Percentiles rank a stretch among this genome's conserved stretches.
Conservation (phyloP, 495 filamentous ascomycete species). For the Podospora pseudocomata region DNA sequence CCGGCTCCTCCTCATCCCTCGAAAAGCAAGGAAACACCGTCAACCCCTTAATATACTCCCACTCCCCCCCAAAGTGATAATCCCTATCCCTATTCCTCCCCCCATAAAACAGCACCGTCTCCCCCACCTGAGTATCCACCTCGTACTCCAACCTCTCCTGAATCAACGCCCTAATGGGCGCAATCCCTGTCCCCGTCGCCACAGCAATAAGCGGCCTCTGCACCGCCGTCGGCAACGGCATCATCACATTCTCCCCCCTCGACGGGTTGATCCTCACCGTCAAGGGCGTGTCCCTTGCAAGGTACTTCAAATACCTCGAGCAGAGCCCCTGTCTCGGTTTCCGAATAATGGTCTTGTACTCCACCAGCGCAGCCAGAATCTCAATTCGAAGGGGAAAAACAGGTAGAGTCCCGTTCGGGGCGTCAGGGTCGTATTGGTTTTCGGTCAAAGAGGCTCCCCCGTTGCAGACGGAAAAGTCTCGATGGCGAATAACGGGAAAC, state of each 20-base stretch:
- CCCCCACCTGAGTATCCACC: slow-evolving; percentile 16
- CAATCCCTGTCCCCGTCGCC: slow-evolving; percentile 86
- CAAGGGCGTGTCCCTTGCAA: slow-evolving; percentile 55
- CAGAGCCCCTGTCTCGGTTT: slow-evolving; percentile 83
- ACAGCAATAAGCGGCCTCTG: slow-evolving; percentile 67
- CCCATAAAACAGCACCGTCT: slow-evolving; percentile 67
- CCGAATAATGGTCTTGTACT: slow-evolving; percentile 85
- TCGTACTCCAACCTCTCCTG: slow-evolving; percentile 52
- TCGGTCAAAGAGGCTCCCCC: slow-evolving; percentile 47
- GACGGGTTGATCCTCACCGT: slow-evolving; percentile 49
- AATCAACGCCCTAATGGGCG: slow-evolving; percentile 77
- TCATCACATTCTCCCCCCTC: slow-evolving; percentile 6
- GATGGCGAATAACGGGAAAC: slow-evolving; percentile 69
- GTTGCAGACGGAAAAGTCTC: slow-evolving; percentile 87
- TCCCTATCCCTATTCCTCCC: slow-evolving; percentile 69
- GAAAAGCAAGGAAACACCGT: slow-evolving; percentile 80
- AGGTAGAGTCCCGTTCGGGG: background rate
- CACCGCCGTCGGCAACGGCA: slow-evolving; percentile 10
- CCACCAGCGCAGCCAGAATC: slow-evolving; percentile 83
- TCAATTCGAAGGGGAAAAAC: slow-evolving; percentile 52
- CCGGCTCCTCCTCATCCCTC: slow-evolving; percentile 34
- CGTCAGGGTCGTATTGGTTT: background rate
- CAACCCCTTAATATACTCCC: slow-evolving; percentile 47
- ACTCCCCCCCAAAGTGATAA: slow-evolving; percentile 77
- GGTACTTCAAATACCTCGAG: slow-evolving; percentile 72